Conservation (phyloP, 148 eudicot species). For the Fagopyrum homotropicum region DNA sequence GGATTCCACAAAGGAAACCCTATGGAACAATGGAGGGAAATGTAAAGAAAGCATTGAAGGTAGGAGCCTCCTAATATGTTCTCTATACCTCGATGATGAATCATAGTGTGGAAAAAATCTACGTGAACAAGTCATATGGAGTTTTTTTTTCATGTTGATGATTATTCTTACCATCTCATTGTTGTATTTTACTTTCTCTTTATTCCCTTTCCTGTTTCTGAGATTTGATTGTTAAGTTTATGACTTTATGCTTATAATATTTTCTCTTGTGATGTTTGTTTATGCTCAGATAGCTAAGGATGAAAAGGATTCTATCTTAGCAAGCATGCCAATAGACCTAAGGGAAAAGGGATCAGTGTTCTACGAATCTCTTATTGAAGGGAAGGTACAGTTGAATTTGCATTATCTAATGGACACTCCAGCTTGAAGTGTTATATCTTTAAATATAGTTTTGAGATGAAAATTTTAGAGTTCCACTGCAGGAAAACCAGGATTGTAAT, state of each 20-base stretch:
- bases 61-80: conserved; percentile 15
- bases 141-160: not conserved
- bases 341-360: conserved; percentile 58
- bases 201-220: not conserved
- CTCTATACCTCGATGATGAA: not conserved
- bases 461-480: not conserved
- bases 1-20: conserved; percentile 97
- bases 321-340: conserved; percentile 60
- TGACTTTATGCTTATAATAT: not conserved
- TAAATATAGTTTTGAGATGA: not conserved
- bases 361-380: conserved; percentile 73
- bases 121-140: not conserved
- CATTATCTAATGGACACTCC: not conserved
- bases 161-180: not conserved
- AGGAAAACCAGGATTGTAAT: not conserved
- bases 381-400: conserved; percentile 47
- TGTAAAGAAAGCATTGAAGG: conserved; percentile 90
- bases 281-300: conserved; percentile 66
- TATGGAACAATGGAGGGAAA: conserved; percentile 98
- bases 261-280: not conserved
- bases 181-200: not conserved
- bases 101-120: not conserved
- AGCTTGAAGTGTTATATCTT: not conserved
- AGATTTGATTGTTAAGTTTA: not conserved
- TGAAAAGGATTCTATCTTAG: conserved; percentile 81